Base-by-base conservation (phyloP, 768 basidiomycete species). In the Rhodotorula graminis region DNA sequence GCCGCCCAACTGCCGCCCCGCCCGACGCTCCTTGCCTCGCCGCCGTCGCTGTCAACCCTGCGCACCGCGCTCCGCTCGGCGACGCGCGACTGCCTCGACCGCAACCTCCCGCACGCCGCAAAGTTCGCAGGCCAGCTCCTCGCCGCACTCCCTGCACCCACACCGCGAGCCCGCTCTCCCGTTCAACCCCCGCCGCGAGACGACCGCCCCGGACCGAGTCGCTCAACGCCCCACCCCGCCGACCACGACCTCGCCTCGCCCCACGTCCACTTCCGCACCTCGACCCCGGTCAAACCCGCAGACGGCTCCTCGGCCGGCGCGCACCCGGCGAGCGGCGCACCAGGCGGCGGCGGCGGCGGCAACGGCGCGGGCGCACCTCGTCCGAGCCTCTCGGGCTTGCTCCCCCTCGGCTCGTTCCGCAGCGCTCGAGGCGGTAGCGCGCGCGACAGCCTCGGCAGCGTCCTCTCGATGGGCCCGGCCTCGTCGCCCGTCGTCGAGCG, bases 391-490 rank as follows among this genome's bases (percentile, higher is more conserved):
- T 29, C 53, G 27, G 53, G 53, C 53, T n/a, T 55, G 21, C 62
- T 25, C 16, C 61, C 33, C 40, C 33, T 57, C 23, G 50, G 50
- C 50, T 52, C 50, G 50, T 52, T 52, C 37, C 47, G 21, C 42
- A 18, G 44, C 44, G 44, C 44, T 3, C 2, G 44, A 12, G 44
- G 19, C 27, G 47, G 27, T 0, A 52, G 42, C 2, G 21, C 29
- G 3, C 49, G 72, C 18, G 72, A 73, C 37, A 69, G 67, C 33
- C 61, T 73, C 37, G 72, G 68, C 29, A 58, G 55, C 33, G 72
- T 73, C 55, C 31, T 70, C 56, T 69, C 64, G 33, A 53, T 70
- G 46, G 69, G 69, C 31, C 60, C 59, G 12, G 70, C 64, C 15
- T 70, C 73, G 33, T 53, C 50, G 12, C 69, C 69, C 16, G 64